Evolutionary conservation across 2,329 filamentous ascomycete species (phyloP).

Genomic region (Fusarium sterilihyphosum): DNA sequence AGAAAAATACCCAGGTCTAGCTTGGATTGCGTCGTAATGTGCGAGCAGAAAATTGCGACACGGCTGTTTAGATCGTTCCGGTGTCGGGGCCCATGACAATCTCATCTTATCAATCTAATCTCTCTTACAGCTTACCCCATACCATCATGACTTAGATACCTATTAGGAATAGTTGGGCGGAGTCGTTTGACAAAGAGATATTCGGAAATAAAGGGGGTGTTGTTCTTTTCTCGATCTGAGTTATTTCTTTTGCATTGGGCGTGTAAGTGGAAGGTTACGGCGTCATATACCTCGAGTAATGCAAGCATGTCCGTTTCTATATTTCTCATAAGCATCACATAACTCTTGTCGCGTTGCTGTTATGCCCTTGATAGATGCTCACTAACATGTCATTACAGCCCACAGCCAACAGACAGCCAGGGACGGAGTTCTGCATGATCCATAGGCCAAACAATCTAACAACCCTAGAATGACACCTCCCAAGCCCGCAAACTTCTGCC

Average conservation of each 20-base stretch:
- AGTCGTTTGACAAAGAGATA: slow-evolving; percentile 1
- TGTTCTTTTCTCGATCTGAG: not conserved
- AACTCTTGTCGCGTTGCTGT: not conserved
- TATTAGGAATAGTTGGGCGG: not conserved
- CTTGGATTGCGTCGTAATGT: slow-evolving; percentile 8
- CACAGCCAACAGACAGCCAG: not conserved
- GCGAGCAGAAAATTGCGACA: slow-evolving; percentile 26
- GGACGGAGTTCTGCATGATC: not conserved
- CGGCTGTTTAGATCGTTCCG: slow-evolving; percentile 24
- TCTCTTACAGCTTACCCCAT: slow-evolving; percentile 20
- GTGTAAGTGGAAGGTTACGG: not conserved
- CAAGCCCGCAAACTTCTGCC: not conserved
- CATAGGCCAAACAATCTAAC: not conserved
- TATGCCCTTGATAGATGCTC: not conserved
- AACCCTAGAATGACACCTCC: no score
- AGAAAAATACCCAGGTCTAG: not conserved
- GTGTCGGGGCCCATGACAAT: slow-evolving; percentile 31
- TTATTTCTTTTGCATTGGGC: not conserved
- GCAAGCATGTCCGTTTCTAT: not conserved
- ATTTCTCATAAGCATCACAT: not conserved
- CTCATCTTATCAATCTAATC: slow-evolving; percentile 41
- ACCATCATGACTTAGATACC: slow-evolving; percentile 20
- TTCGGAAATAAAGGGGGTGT: not conserved
- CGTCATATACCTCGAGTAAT: not conserved
- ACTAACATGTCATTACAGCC: not conserved